These are phyloP conservation scores for Gyromitra esculenta DNA, from an alignment of 2,329 filamentous ascomycete genomes.

Conservation along the genomic window DNA sequence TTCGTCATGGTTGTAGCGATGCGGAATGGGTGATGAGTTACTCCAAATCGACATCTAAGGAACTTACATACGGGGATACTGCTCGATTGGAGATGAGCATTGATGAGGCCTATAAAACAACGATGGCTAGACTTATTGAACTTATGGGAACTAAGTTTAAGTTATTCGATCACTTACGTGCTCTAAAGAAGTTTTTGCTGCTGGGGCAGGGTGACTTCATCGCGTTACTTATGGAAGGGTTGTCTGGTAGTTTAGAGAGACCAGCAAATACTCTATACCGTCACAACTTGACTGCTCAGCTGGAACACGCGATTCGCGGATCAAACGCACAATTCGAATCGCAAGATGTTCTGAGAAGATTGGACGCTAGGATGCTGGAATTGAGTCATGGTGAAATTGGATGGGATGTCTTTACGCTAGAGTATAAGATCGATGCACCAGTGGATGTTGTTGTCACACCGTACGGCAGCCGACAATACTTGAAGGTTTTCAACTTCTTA, in stretches of 20 bases:
- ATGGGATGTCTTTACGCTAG: slow-evolving; percentile 98
- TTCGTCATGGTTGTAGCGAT: slow-evolving; percentile 92
- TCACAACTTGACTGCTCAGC: slow-evolving; percentile 94
- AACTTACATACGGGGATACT: slow-evolving; percentile 91
- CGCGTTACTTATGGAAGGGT: slow-evolving; percentile 93
- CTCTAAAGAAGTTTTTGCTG: slow-evolving; percentile 92
- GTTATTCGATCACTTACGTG: slow-evolving; percentile 88
- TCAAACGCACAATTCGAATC: slow-evolving; percentile 97
- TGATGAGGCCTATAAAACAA: slow-evolving; percentile 96
- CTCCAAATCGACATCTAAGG: slow-evolving; percentile 90
- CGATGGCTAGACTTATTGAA: slow-evolving; percentile 92
- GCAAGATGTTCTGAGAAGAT: slow-evolving; percentile 84
- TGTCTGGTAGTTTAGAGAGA: slow-evolving; percentile 89
- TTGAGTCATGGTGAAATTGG: slow-evolving; percentile 95
- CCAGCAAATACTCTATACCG: slow-evolving; percentile 97
- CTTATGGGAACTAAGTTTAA: slow-evolving; percentile 97
- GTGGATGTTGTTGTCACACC: slow-evolving; percentile 97
- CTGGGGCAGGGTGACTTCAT: slow-evolving; percentile 98
- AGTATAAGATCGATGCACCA: slow-evolving; percentile 97
- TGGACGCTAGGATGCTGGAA: slow-evolving; percentile 98
- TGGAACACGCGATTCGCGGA: slow-evolving; percentile 95
- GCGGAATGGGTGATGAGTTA: slow-evolving; percentile 95
- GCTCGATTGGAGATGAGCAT: slow-evolving; percentile 91
- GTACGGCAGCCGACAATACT: slow-evolving; percentile 93
- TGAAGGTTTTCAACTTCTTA: slow-evolving; percentile 98